Conservation (phyloP, 1,284 basidiomycete species). For the Rhodofomes roseus region DNA sequence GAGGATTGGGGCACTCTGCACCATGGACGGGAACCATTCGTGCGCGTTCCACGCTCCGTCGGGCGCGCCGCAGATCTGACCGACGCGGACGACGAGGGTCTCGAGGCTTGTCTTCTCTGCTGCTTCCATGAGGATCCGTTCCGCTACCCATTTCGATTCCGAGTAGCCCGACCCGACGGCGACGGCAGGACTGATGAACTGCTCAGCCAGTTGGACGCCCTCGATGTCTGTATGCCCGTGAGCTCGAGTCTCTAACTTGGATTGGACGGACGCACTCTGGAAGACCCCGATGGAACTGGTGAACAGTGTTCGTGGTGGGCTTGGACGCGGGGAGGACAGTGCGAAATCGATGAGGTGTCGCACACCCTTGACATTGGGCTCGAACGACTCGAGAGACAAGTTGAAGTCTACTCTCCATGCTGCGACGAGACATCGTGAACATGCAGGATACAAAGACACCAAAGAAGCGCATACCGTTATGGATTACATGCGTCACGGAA, state of each 20-base stretch:
- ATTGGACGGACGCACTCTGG: conserved; percentile 6
- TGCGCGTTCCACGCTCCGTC: conserved; percentile 40
- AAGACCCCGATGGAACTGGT: conserved; percentile 30
- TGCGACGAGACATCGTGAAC: conserved; percentile 20
- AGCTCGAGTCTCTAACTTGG: not conserved
- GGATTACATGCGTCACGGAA: conserved; percentile 28
- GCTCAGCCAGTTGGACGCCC: conserved; percentile 3
- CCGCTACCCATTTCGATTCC: conserved; percentile 39
- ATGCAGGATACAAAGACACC: too few species aligned
- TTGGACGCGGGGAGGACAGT: conserved; percentile 17
- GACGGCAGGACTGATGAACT: conserved; percentile 16
- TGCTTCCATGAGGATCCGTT: conserved; percentile 25
- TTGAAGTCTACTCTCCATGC: conserved; percentile 37
- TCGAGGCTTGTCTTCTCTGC: conserved; percentile 19
- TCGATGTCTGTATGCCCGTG: not conserved
- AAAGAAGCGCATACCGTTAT: conserved; percentile 16
- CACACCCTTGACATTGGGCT: conserved; percentile 13
- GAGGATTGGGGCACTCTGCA: conserved; percentile 31
- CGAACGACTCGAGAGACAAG: conserved; percentile 17
- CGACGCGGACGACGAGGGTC: conserved; percentile 36
- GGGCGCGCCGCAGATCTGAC: conserved; percentile 36
- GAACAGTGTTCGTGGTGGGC: conserved; percentile 25
- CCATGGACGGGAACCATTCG: conserved; percentile 43
- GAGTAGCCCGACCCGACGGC: conserved; percentile 34
- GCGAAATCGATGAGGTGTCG: conserved; percentile 23